Evolutionary conservation across 352 stramenopile genomes (phyloP).

Genomic region (Pythium rhizo-oryzae): DNA sequence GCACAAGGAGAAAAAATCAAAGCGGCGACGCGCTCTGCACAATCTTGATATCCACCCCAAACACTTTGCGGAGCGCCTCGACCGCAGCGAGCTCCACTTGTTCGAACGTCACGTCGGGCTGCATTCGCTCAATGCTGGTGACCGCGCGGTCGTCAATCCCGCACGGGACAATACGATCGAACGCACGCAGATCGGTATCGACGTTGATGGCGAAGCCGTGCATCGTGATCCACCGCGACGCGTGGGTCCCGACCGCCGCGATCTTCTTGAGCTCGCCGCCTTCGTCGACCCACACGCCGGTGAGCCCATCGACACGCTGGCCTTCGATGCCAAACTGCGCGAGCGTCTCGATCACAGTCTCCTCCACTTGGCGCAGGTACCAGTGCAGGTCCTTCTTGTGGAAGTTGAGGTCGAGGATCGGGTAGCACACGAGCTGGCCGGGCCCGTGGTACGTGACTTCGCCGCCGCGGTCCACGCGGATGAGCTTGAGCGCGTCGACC

Average conservation of each 20-base stretch:
- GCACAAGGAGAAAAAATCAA: neutral
- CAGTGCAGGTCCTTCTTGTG: constrained; percentile 97
- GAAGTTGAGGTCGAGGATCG: constrained; percentile 94
- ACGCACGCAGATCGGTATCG: constrained; percentile 89
- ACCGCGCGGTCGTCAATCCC: constrained; percentile 93
- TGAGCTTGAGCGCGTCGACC: constrained; percentile 83
- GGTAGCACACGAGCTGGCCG: constrained; percentile 98
- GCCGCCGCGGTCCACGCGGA: constrained; percentile 97
- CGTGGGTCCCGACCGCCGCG: constrained; percentile 95
- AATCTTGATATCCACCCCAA: constrained; percentile 63
- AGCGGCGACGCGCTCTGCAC: constrained; percentile 42
- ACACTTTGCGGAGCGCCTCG: constrained; percentile 67
- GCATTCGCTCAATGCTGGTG: constrained; percentile 73
- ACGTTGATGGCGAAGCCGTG: constrained; percentile 99
- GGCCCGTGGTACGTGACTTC: constrained; percentile 99
- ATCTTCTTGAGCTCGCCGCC: constrained; percentile 92
- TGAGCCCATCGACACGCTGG: constrained; percentile 90
- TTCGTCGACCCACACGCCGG: constrained; percentile 96
- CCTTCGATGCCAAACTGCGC: constrained; percentile 86
- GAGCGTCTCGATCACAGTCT: constrained; percentile 95
- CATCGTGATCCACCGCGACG: constrained; percentile 97
- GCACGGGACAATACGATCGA: constrained; percentile 97
- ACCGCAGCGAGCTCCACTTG: constrained; percentile 73
- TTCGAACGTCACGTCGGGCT: constrained; percentile 47
- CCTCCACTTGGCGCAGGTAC: constrained; percentile 96